Conservation (phyloP, 192 early-diverging fungal genomes). For the Gaertneriomyces sp. region DNA sequence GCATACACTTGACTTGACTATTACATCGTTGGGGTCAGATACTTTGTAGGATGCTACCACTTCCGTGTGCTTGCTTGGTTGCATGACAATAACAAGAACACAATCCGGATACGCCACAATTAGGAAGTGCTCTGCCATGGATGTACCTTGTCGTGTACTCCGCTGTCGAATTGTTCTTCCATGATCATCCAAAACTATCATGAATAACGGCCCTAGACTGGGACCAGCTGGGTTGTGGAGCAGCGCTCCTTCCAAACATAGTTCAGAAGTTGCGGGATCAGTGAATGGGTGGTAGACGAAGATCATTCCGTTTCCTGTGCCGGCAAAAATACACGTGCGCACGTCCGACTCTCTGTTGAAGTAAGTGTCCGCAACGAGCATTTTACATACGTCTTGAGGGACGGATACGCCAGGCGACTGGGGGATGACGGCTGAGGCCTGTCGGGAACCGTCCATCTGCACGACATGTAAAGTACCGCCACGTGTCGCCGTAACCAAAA, state of each 20-base stretch:
- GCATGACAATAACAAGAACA: conserved; percentile 4
- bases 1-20: conserved; percentile 7
- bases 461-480: conserved; percentile 6
- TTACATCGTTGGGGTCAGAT: background rate
- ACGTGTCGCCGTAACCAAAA: conserved; percentile 1
- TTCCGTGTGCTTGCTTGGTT: background rate
- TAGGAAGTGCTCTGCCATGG: conserved; percentile 7
- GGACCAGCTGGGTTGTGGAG: background rate
- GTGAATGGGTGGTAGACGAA: background rate
- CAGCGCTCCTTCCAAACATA: background rate
- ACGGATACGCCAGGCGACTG: too few species aligned
- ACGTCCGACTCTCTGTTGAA: background rate
- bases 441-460: background rate
- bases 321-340: conserved; percentile 4
- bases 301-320: background rate
- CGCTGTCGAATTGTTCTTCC: conserved; percentile 16
- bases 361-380: background rate
- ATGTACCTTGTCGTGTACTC: background rate
- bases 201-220: conserved; percentile 1
- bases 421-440: background rate
- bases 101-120: background rate
- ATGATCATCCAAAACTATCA: conserved; percentile 10
- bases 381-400: too few species aligned
- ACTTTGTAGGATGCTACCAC: background rate
- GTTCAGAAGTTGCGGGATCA: background rate